Conservation (phyloP, 2,329 filamentous ascomycete species). For the Hypoxylon sp. region DNA sequence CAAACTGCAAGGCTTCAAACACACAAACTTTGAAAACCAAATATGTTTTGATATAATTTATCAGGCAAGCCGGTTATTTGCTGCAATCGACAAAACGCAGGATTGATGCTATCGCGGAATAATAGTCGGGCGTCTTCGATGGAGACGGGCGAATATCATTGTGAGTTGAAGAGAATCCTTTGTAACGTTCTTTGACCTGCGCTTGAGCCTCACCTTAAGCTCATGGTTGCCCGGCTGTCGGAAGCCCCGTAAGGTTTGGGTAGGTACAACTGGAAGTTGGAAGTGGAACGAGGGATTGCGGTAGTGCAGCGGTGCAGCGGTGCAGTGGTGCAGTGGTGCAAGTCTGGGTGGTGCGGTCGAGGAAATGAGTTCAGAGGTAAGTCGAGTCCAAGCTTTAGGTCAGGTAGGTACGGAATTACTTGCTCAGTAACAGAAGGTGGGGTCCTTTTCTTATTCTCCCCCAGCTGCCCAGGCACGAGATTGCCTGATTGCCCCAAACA, state of each 20-base stretch:
- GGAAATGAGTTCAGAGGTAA: slow-evolving; percentile 13
- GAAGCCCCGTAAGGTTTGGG: slow-evolving; percentile 21
- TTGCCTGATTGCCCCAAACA: slow-evolving; percentile 19
- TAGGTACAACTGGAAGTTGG: slow-evolving; percentile 6
- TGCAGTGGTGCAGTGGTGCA: not conserved
- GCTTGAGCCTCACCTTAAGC: slow-evolving; percentile 30
- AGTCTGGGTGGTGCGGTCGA: slow-evolving; percentile 11
- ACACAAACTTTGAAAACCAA: slow-evolving; percentile 2
- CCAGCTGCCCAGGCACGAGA: slow-evolving; percentile 2
- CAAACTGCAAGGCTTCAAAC: slow-evolving; percentile 7
- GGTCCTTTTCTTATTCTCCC: slow-evolving; percentile 4
- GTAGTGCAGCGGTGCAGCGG: not conserved
- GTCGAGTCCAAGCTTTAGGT: slow-evolving; percentile 1
- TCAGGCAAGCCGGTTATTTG: slow-evolving; percentile 9
- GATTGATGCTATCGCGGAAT: slow-evolving; percentile 49
- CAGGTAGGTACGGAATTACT: no score
- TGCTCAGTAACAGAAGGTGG: slow-evolving; percentile 11
- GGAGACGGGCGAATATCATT: slow-evolving; percentile 45
- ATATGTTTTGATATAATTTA: slow-evolving; percentile 9
- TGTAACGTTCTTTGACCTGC: slow-evolving; percentile 32
- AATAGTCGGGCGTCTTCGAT: slow-evolving; percentile 50
- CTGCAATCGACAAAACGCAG: slow-evolving; percentile 34
- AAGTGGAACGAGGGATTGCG: slow-evolving; percentile 5
- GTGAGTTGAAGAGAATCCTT: slow-evolving; percentile 36
- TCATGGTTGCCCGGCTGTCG: slow-evolving; percentile 37